Evolutionary conservation across 2,329 filamentous ascomycete species (phyloP).

Genomic region (Proliferodiscus dingleyae): DNA sequence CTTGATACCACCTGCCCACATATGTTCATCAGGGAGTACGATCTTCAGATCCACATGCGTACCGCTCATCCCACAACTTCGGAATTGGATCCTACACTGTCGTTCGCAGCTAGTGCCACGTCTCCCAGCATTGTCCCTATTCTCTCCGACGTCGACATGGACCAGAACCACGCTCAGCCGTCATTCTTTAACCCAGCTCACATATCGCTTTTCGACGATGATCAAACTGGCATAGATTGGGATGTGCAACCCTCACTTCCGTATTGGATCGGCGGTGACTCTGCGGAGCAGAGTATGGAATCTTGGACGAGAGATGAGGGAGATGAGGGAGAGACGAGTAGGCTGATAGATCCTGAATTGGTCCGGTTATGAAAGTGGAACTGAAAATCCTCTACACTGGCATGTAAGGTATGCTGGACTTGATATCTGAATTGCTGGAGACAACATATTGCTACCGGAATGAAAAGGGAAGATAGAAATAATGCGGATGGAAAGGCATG

Average conservation of each 20-base stretch:
- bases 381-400: too few relatives aligned
- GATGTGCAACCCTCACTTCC: constrained; percentile 22
- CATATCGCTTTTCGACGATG: constrained; percentile 6
- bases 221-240: constrained; percentile 24
- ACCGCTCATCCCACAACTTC: constrained; percentile 33
- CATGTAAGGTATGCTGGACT: too few relatives aligned
- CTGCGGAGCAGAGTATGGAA: constrained; percentile 1
- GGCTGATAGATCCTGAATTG: constrained; percentile 23
- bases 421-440: too few relatives aligned
- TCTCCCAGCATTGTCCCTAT: too few relatives aligned
- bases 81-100: neutral
- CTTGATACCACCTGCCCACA: constrained; percentile 44
- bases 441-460: neutral
- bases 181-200: too few relatives aligned
- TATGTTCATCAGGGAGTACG: constrained; percentile 52
- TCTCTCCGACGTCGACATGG: too few relatives aligned
- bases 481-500: neutral
- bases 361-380: constrained; percentile 2
- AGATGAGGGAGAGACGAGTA: constrained; percentile 29
- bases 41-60: constrained; percentile 52
- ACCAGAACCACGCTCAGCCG: neutral
- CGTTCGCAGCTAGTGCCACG: neutral
- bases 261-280: constrained; percentile 29
- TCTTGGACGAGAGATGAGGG: constrained; percentile 15
- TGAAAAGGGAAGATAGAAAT: neutral